Evolutionary conservation across 2,329 filamentous ascomycete genomes (phyloP).

Genomic region (Aspergillus viridinutans): DNA sequence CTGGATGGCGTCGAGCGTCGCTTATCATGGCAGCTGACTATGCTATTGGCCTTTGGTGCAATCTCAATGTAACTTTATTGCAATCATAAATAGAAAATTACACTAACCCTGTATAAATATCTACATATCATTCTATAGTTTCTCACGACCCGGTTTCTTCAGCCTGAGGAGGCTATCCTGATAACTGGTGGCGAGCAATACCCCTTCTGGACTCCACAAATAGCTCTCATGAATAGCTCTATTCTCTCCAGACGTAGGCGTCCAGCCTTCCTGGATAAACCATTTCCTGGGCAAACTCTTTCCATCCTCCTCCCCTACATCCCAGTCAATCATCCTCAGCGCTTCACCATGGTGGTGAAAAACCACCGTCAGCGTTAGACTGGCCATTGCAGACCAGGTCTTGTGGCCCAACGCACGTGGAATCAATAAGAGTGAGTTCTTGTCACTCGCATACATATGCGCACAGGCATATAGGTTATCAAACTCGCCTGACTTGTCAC

Average conservation of each 20-base stretch:
- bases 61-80: neutral
- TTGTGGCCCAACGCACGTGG: conserved; percentile 46
- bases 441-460: conserved; percentile 55
- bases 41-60: too few species aligned
- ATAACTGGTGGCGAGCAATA: conserved; percentile 44
- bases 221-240: conserved; percentile 46
- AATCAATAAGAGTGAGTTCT: conserved; percentile 52
- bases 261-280: conserved; percentile 50
- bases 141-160: conserved; percentile 12
- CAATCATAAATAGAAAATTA: neutral
- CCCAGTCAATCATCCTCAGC: conserved; percentile 41
- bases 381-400: conserved; percentile 42
- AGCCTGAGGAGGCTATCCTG: conserved; percentile 48
- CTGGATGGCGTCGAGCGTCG: neutral
- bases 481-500: conserved; percentile 30
- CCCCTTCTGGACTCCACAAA: conserved; percentile 42
- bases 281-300: conserved; percentile 35
- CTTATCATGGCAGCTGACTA: neutral
- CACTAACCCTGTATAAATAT: neutral
- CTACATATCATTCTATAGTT: conserved; percentile 13
- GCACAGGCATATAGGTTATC: conserved; percentile 56
- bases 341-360: conserved; percentile 43
- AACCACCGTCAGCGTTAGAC: conserved; percentile 46
- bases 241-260: conserved; percentile 42
- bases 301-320: conserved; percentile 2